Percentiles rank a stretch among this genome's conserved stretches.
Conservation (phyloP, 2,329 filamentous ascomycete species). For the Verticillium zaregamsianum region DNA sequence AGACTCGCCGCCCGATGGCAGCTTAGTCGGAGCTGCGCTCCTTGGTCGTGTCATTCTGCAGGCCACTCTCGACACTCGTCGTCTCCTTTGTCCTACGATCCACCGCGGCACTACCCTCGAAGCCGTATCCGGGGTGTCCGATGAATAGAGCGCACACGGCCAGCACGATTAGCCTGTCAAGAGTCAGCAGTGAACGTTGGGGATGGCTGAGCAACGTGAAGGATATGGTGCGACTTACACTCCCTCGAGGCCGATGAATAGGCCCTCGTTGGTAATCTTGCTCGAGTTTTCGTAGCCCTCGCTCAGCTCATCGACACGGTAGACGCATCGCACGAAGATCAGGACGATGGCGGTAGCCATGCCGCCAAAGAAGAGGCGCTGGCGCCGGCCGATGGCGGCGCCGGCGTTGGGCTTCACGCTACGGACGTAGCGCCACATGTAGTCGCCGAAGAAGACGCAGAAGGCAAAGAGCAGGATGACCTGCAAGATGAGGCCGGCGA, state of each 20-base stretch:
- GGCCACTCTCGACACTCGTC: slow-evolving; percentile 5
- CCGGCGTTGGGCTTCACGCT: slow-evolving; percentile 4
- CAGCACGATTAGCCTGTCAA: slow-evolving; percentile 28
- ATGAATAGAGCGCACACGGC: slow-evolving; percentile 31
- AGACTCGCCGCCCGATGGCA: background rate
- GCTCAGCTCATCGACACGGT: slow-evolving; percentile 61
- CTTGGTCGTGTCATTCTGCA: background rate
- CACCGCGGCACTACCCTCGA: slow-evolving; percentile 11
- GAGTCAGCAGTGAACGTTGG: background rate
- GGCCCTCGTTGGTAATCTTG: slow-evolving; percentile 45
- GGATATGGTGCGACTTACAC: slow-evolving; percentile 21
- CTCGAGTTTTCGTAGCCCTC: slow-evolving; percentile 52
- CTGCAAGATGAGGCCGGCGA: slow-evolving; percentile 54
- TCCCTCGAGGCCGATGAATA: slow-evolving; percentile 53
- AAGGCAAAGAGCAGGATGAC: slow-evolving; percentile 52
- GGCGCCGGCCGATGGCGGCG: slow-evolving; percentile 19
- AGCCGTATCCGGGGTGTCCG: slow-evolving; percentile 37
- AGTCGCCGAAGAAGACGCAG: slow-evolving; percentile 40
- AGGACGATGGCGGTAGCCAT: slow-evolving; percentile 50
- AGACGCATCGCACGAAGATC: slow-evolving; percentile 58
- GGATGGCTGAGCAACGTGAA: too few relatives aligned
- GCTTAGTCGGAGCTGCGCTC: background rate
- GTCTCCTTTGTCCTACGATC: slow-evolving; percentile 5
- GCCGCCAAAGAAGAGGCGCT: slow-evolving; percentile 44
- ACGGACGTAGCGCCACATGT: slow-evolving; percentile 36